Percentiles rank a stretch among this genome's conserved stretches.
Evolutionary conservation across 257 asterid species (phyloP).

Genomic region (Schizonepeta tenuifolia): DNA sequence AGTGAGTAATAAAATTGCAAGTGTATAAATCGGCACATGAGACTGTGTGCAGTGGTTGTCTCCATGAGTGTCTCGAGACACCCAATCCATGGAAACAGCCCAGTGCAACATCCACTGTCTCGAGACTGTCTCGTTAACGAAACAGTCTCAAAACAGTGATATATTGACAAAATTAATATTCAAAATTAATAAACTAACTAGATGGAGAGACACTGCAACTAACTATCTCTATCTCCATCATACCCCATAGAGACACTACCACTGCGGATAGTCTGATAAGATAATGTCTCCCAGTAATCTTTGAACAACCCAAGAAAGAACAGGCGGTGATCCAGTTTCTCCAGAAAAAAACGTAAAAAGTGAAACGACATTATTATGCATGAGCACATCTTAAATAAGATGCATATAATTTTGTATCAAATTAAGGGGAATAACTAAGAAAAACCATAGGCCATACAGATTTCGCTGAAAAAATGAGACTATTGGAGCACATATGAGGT

Average conservation of each 20-base stretch:
- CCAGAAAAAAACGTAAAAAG: not conserved
- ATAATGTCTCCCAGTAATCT: not conserved
- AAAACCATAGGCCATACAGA: not conserved
- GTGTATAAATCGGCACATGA: not conserved
- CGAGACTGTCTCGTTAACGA: too few species aligned
- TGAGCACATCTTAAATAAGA: not conserved
- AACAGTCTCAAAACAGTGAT: too few species aligned
- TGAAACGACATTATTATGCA: not conserved
- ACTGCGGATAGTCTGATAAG: too few species aligned
- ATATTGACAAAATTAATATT: too few species aligned
- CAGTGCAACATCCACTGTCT: too few species aligned
- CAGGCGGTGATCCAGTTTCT: not conserved
- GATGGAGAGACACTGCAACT: too few species aligned
- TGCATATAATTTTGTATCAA: not conserved
- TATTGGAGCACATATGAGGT: slow-evolving; percentile 27
- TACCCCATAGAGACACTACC: too few species aligned
- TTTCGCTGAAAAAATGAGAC: not conserved
- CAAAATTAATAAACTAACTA: too few species aligned
- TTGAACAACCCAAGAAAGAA: not conserved
- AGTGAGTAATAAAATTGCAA: not conserved
- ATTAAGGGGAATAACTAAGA: not conserved
- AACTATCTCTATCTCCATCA: too few species aligned
- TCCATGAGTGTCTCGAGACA: too few species aligned
- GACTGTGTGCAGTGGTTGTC: too few species aligned
- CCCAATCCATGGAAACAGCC: too few species aligned